Evolutionary conservation across 2,329 filamentous ascomycete genomes (phyloP), one percentile per base, ranked within the genome.

Genomic region (Leptographium radiaticola): DNA sequence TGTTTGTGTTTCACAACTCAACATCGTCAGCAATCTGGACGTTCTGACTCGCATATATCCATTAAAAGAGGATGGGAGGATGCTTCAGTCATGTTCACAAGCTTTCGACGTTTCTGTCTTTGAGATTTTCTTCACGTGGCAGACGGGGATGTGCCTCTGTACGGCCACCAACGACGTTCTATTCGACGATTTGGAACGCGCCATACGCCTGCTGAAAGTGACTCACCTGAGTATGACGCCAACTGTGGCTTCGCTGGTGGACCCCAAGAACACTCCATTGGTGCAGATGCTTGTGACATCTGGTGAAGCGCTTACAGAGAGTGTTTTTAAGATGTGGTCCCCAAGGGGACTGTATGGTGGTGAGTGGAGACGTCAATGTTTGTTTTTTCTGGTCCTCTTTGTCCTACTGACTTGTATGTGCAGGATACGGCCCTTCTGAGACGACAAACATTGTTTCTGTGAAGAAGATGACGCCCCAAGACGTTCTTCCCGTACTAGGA

Each of bases 51-150:
- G 73, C 3, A 69, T 87, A 0, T 95, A 94, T 62, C 85, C 86
- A 0, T 69, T 71, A 0, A 63, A 30, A 2, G 61, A 61, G 1
- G 60, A 67, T 1, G 77, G 81, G 1, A 77, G 81, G n/a, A 71
- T 95, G 36, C 71, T 95, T 0, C 89, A 95, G 66, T 81, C 86
- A 2, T 94, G 86, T 62, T 91, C 87, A 0, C 86, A 89, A 62
- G 85, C 84, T 0, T 95, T 94, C 63, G 87, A 94, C 62, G 83
- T 94, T 2, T 94, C 88, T 0, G 86, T 94, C 0, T 94, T 94
- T 63, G 89, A 95, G 62, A 90, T 94, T 15, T 91, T 95, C 65
- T 94, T 88, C 61, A 74, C 88, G 0, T 94, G 89, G 85, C 77
- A 79, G 48, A 75, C 76, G 38, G 88, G 88, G 5, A 87, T 91